phyloP scores from a whole-genome alignment of 2,329 filamentous ascomycete genomes.

The Diaporthe amygdali region DNA sequence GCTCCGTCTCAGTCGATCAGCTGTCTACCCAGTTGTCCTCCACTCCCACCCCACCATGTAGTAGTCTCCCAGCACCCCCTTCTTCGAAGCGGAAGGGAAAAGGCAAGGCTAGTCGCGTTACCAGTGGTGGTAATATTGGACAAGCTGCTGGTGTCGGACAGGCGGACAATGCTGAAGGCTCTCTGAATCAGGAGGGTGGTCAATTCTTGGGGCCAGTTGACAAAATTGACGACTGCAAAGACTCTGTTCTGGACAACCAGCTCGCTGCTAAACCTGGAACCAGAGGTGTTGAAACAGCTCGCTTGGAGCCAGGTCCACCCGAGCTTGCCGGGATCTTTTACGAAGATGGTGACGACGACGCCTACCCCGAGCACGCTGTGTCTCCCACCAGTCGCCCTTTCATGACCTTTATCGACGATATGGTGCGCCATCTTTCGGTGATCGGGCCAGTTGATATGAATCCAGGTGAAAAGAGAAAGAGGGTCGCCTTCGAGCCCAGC shows the following conservation, averaged over 20 bases:
- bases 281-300: no score
- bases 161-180: neutral
- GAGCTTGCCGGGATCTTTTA: neutral
- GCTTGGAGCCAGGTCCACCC: neutral
- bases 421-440: neutral
- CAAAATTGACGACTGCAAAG: neutral
- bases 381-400: neutral
- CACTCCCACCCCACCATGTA: neutral
- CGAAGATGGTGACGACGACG: neutral
- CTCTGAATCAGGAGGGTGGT: neutral
- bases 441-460: neutral
- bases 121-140: no score
- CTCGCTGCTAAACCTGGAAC: neutral
- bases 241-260: neutral
- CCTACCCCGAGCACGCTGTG: conserved; percentile 8
- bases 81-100: neutral
- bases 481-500: neutral
- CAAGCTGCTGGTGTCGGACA: no score
- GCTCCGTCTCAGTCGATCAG: neutral
- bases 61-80: neutral
- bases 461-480: neutral
- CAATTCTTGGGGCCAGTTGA: neutral
- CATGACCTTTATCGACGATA: neutral
- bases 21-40: neutral
- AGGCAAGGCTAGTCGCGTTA: neutral